A percentile compares a stretch with the other conserved stretches of the same genome.
These are phyloP conservation scores for Lasiosphaeria hispida DNA, from an alignment of 495 filamentous ascomycete genomes.

Conservation along the genomic window DNA sequence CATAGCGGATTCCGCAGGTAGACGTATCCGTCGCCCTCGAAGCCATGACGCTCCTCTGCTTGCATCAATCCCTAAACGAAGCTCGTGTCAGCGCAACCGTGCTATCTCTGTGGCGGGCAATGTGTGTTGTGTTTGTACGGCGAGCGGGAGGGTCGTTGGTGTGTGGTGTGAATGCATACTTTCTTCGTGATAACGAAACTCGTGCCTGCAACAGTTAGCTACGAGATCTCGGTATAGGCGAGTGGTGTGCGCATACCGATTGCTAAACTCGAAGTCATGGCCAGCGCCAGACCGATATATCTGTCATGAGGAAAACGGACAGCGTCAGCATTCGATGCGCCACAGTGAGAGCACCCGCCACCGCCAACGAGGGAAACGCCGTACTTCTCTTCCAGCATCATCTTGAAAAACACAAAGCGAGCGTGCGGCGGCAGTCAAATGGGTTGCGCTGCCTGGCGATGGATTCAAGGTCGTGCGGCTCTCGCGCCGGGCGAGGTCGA, in stretches of 20 bases:
- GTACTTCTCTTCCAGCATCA: conserved; percentile 86
- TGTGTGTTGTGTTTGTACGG: neutral
- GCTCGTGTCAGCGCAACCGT: conserved; percentile 20
- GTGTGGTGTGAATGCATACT: conserved; percentile 46
- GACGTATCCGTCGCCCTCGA: conserved; percentile 93
- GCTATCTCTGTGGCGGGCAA: neutral
- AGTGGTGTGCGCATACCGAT: conserved; percentile 66
- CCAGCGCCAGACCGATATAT: conserved; percentile 85
- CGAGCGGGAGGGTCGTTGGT: neutral
- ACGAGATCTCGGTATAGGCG: neutral
- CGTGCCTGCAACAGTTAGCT: conserved; percentile 57
- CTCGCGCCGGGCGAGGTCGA: conserved; percentile 20
- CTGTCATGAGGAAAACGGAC: conserved; percentile 44
- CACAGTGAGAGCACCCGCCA: neutral
- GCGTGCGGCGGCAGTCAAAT: conserved; percentile 29
- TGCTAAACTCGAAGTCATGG: conserved; percentile 87
- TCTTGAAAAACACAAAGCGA: conserved; percentile 40
- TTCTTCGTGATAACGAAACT: conserved; percentile 96
- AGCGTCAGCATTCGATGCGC: conserved; percentile 19
- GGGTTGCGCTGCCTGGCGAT: conserved; percentile 23
- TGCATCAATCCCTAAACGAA: conserved; percentile 75
- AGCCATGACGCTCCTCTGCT: conserved; percentile 84
- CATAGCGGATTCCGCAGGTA: conserved; percentile 90
- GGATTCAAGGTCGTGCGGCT: conserved; percentile 3
- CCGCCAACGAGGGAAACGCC: conserved; percentile 29